Percentiles rank a stretch among this genome's conserved stretches.
These are phyloP conservation scores for Hygrophorus pudorinus DNA, from an alignment of 768 basidiomycete species.

Conservation along the genomic window DNA sequence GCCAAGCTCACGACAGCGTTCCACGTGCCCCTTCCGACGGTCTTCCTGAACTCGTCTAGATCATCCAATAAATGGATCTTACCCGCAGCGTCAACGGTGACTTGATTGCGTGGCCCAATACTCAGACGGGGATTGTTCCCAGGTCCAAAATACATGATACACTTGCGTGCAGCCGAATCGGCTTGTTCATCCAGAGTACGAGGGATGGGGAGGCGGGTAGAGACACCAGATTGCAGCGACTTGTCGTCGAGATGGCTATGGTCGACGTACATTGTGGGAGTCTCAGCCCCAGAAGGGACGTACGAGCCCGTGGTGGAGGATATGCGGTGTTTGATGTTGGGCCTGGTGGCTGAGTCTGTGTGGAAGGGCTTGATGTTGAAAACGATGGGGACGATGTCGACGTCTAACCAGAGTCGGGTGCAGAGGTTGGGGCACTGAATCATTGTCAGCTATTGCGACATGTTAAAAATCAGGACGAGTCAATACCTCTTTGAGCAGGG, in stretches of 20 bases:
- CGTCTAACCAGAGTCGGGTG: conserved; percentile 73
- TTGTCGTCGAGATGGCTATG: conserved; percentile 22
- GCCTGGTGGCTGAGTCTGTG: conserved; percentile 67
- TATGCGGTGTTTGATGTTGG: conserved; percentile 76
- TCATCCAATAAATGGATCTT: conserved; percentile 83
- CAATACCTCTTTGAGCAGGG: conserved; percentile 56
- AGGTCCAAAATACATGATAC: conserved; percentile 75
- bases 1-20: conserved; percentile 73
- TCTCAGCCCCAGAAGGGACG: conserved; percentile 67
- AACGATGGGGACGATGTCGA: conserved; percentile 78
- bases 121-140: conserved; percentile 74
- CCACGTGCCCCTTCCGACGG: conserved; percentile 69
- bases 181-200: conserved; percentile 79
- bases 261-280: conserved; percentile 58
- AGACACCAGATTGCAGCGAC: conserved; percentile 32
- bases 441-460: conserved; percentile 6
- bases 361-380: conserved; percentile 82
- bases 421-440: conserved; percentile 68
- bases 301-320: conserved; percentile 74
- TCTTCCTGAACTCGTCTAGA: conserved; percentile 65
- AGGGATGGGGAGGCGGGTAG: conserved; percentile 56
- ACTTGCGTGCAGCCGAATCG: conserved; percentile 79
- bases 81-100: conserved; percentile 78
- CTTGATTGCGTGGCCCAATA: conserved; percentile 79
- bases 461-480: conserved; percentile 13